These are phyloP conservation scores for Isatis tinctoria DNA, from an alignment of 345 rosid genomes.

Conservation along the genomic window DNA sequence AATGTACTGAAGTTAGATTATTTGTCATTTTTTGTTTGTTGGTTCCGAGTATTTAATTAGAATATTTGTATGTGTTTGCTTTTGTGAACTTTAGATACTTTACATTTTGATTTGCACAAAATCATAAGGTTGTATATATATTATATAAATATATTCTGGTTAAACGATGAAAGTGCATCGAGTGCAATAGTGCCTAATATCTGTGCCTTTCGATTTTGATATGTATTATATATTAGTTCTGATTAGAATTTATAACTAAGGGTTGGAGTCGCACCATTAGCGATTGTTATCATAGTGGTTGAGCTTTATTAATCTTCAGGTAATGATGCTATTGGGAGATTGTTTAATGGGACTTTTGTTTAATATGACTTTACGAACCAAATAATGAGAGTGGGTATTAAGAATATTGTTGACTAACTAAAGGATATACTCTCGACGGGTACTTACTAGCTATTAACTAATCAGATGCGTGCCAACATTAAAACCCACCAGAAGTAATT, in stretches of 20 bases:
- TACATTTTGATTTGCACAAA: neutral
- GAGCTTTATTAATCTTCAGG: constrained; percentile 15
- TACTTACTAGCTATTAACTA: no score
- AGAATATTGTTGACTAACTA: constrained; percentile 15
- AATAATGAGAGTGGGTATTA: constrained; percentile 14
- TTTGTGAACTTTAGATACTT: neutral
- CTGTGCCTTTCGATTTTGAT: neutral
- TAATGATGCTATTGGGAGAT: neutral
- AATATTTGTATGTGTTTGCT: neutral
- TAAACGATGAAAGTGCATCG: constrained; percentile 1
- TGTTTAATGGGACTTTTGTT: neutral
- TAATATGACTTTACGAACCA: constrained; percentile 7
- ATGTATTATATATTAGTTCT: neutral
- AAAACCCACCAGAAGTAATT: no score
- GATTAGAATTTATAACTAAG: constrained; percentile 2
- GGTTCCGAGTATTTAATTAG: neutral
- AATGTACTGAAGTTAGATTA: constrained; percentile 5
- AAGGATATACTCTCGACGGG: neutral
- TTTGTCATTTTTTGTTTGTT: neutral
- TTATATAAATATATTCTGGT: neutral
- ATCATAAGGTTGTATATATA: neutral
- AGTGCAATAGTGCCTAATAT: neutral
- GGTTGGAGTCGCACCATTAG: neutral
- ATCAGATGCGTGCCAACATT: no score
- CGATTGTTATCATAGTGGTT: constrained; percentile 1